phyloP scores from a whole-genome alignment of 371 early-diverging fungal genomes.

The Smittium culicis region DNA sequence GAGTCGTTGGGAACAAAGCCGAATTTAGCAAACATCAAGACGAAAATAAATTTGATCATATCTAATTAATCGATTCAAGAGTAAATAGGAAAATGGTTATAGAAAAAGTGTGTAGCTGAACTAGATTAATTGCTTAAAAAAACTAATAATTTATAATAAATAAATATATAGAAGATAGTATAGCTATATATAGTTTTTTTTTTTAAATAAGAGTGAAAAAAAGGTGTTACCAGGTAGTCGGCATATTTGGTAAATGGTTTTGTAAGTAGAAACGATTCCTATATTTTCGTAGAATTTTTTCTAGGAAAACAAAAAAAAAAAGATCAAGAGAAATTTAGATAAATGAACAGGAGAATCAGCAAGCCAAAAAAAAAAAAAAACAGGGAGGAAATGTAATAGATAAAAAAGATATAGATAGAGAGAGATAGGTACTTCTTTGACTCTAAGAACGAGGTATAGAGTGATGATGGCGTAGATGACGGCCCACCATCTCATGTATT shows the following conservation, averaged over 20 bases:
- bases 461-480: conserved; percentile 72
- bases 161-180: conserved; percentile 13
- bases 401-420: neutral
- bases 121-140: neutral
- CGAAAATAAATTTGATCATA: conserved; percentile 64
- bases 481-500: conserved; percentile 87
- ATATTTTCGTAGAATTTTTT: conserved; percentile 21
- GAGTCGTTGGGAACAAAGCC: conserved; percentile 91
- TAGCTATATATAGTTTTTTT: neutral
- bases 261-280: conserved; percentile 35
- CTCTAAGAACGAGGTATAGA: conserved; percentile 59
- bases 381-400: no score
- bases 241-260: conserved; percentile 54
- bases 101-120: neutral
- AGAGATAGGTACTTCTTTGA: conserved; percentile 43
- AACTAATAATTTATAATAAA: neutral
- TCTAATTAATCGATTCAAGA: conserved; percentile 28
- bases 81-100: conserved; percentile 14
- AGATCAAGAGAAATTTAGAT: no score
- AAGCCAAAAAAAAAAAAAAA: neutral
- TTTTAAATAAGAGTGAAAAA: conserved; percentile 17
- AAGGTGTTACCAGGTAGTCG: conserved; percentile 40
- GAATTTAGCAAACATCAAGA: conserved; percentile 75
- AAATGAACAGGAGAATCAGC: neutral
- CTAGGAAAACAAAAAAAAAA: neutral